Conservation (phyloP, 306 rosid species). For the Phaseolus lunatus region DNA sequence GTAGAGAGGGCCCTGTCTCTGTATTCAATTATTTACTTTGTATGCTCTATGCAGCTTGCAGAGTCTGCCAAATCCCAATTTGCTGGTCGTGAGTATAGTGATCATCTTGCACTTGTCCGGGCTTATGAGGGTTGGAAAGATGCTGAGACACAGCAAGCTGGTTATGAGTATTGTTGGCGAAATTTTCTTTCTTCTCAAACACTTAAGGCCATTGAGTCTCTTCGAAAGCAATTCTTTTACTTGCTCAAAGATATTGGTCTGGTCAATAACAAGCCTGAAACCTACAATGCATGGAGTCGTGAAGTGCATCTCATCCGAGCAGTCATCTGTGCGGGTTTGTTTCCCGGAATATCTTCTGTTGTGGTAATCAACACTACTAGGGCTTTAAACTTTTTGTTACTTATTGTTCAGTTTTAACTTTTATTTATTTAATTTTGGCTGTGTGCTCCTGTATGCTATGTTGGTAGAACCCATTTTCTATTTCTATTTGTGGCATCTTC, state of each 20-base stretch:
- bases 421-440: conserved; percentile 38
- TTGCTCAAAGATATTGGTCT: conserved; percentile 85
- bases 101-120: conserved; percentile 88
- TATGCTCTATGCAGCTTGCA: conserved; percentile 75
- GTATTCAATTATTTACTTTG: conserved; percentile 41
- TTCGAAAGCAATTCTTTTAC: conserved; percentile 78
- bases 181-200: conserved; percentile 90
- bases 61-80: conserved; percentile 90
- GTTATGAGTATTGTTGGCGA: conserved; percentile 94
- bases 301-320: conserved; percentile 83
- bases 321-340: conserved; percentile 85
- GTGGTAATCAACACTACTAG: conserved; percentile 63
- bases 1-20: conserved; percentile 19
- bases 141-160: conserved; percentile 80
- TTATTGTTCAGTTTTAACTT: conserved; percentile 51
- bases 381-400: conserved; percentile 54
- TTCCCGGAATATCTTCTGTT: conserved; percentile 94
- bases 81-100: conserved; percentile 74
- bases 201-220: conserved; percentile 88
- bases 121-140: conserved; percentile 93
- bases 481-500: conserved; percentile 19
- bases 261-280: conserved; percentile 65
- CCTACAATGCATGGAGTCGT: conserved; percentile 67
- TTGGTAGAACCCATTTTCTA: conserved; percentile 25
- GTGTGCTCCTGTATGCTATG: conserved; percentile 33